phyloP scores from a whole-genome alignment of 495 filamentous ascomycete genomes.

The Trichocladium antarcticum region DNA sequence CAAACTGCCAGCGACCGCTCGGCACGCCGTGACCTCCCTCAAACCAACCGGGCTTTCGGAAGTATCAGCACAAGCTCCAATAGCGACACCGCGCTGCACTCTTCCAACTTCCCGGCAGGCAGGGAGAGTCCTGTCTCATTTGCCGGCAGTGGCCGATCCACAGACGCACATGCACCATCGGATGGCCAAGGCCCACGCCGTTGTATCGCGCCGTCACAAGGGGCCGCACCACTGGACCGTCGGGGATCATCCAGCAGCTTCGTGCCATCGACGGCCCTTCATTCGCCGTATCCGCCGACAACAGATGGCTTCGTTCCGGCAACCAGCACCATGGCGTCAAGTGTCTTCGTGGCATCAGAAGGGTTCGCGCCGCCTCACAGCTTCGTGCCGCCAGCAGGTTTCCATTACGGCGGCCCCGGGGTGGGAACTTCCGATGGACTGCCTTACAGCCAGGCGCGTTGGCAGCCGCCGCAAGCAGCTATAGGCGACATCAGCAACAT shows the following conservation, averaged over 20 bases:
- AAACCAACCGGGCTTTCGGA: background rate
- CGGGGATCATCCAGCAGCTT: background rate
- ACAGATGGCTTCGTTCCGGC: background rate
- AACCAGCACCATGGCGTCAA: background rate
- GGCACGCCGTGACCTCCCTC: background rate
- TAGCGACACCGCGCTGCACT: constrained; percentile 1
- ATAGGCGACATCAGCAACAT: background rate
- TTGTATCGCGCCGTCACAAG: background rate
- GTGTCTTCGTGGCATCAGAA: constrained; percentile 1
- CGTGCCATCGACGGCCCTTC: background rate
- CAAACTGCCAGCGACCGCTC: background rate
- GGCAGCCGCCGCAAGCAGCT: constrained; percentile 3
- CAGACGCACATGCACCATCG: background rate
- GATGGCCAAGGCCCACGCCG: background rate
- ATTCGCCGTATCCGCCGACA: background rate
- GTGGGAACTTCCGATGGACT: background rate
- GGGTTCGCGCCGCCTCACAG: background rate
- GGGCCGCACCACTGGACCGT: background rate
- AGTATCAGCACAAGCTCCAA: background rate
- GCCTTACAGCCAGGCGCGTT: constrained; percentile 9
- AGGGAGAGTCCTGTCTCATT: constrained; percentile 2
- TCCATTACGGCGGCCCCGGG: background rate
- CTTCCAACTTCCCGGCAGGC: background rate
- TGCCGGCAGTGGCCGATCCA: background rate
- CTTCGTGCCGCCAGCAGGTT: background rate